Evolutionary conservation across 2,329 filamentous ascomycete species (phyloP).

Genomic region (Curvularia verruculosa): DNA sequence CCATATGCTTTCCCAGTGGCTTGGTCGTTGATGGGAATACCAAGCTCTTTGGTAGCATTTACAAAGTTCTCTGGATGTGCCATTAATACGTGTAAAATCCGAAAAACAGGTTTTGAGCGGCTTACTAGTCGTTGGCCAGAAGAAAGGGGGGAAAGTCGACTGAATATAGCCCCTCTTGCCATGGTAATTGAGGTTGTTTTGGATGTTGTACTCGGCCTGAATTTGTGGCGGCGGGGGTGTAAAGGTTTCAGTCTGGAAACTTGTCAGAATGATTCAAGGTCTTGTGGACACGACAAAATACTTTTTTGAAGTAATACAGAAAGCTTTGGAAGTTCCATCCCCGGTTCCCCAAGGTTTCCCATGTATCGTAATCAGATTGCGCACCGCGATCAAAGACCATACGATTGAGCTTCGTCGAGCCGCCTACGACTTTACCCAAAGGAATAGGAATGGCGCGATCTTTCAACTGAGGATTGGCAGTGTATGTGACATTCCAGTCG

Average conservation of each 20-base stretch:
- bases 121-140: conserved; percentile 33
- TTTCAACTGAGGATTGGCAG: conserved; percentile 16
- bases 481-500: conserved; percentile 34
- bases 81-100: neutral
- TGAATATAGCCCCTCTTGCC: conserved; percentile 28
- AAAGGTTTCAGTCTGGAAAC: conserved; percentile 27
- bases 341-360: conserved; percentile 32
- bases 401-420: conserved; percentile 49
- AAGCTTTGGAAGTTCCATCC: conserved; percentile 39
- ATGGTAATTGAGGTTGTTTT: conserved; percentile 20
- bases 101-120: neutral
- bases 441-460: conserved; percentile 22
- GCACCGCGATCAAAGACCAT: conserved; percentile 39
- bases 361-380: conserved; percentile 41
- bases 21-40: conserved; percentile 28
- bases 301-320: conserved; percentile 36
- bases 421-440: conserved; percentile 32
- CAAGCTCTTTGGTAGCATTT: conserved; percentile 21
- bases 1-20: conserved; percentile 29
- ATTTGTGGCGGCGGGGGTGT: conserved; percentile 26
- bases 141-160: conserved; percentile 25
- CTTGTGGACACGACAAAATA: neutral
- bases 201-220: conserved; percentile 28
- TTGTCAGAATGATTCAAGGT: conserved; percentile 6
- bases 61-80: conserved; percentile 24